Conservation (phyloP, 257 asterid species). For the Scutellaria barbata region DNA sequence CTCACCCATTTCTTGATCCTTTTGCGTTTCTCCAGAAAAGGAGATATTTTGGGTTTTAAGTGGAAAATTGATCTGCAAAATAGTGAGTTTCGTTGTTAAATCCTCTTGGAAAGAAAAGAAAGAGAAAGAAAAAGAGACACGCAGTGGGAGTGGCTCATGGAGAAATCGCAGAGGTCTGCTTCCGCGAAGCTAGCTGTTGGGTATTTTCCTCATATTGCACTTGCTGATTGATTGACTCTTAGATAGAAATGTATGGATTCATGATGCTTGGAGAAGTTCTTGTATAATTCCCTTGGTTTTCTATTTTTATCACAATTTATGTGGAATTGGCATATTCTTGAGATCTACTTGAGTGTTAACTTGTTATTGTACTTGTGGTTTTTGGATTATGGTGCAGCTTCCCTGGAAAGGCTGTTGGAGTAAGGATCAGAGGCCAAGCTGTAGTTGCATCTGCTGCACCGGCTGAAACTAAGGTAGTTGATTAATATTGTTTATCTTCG, state of each 20-base stretch:
- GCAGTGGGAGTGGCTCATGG: too few relatives aligned
- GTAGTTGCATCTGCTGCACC: slow-evolving; percentile 55
- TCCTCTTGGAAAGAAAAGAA: too few relatives aligned
- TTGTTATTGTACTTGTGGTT: slow-evolving; percentile 17
- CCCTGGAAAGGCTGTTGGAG: slow-evolving; percentile 92
- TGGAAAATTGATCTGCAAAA: too few relatives aligned
- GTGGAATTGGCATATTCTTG: not conserved
- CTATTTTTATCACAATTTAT: not conserved
- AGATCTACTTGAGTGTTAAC: not conserved
- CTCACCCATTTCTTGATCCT: too few relatives aligned
- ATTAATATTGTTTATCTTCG: not conserved
- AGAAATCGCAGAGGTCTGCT: too few relatives aligned
- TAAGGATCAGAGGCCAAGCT: slow-evolving; percentile 59
- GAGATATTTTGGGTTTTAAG: too few relatives aligned
- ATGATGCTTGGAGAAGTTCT: not conserved
- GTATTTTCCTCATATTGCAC: slow-evolving; percentile 41
- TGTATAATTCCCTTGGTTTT: not conserved
- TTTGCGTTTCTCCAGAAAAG: too few relatives aligned
- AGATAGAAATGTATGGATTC: not conserved
- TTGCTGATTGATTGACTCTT: not conserved
- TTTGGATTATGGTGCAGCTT: slow-evolving; percentile 49
- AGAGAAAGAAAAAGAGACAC: too few relatives aligned
- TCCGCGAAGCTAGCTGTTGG: slow-evolving; percentile 65
- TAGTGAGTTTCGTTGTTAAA: too few relatives aligned
- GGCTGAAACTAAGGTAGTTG: slow-evolving; percentile 45